phyloP scores from a whole-genome alignment of 2,329 filamentous ascomycete species.

The Hortaea werneckii region DNA sequence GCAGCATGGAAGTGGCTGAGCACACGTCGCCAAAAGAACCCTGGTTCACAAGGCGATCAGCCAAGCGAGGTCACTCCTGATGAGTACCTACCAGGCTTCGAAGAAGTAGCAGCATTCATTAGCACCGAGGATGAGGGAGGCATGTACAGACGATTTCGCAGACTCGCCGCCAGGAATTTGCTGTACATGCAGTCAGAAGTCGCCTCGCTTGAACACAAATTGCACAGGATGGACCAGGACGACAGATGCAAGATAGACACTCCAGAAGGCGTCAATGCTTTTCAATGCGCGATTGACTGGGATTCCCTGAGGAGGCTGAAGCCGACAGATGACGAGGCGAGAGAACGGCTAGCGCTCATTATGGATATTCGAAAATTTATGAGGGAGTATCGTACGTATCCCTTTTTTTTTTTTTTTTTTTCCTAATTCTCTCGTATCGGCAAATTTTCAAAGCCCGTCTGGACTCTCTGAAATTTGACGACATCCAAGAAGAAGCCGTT shows the following conservation, averaged over 20 bases:
- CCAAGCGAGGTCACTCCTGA: too few species aligned
- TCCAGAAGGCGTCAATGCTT: not conserved
- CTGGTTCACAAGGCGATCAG: too few species aligned
- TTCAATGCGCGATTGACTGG: not conserved
- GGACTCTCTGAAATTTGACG: too few species aligned
- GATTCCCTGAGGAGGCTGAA: not conserved
- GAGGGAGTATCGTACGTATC: not conserved
- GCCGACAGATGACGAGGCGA: not conserved
- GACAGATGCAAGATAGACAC: not conserved
- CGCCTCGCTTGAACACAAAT: not conserved
- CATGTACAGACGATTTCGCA: not conserved
- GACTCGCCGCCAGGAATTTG: not conserved
- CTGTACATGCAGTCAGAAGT: not conserved
- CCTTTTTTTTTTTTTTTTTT: too few species aligned
- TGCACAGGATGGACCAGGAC: not conserved
- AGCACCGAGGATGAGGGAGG: not conserved
- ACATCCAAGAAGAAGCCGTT: not conserved
- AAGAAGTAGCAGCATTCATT: not conserved
- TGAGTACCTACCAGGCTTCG: not conserved
- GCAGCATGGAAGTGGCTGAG: too few species aligned
- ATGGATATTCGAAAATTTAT: not conserved
- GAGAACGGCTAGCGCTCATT: not conserved
- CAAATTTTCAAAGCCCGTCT: too few species aligned
- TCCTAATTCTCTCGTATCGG: too few species aligned
- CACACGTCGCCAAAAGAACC: too few species aligned